Base-by-base conservation (phyloP, 2,329 filamentous ascomycete genomes). In the Cryphonectria nitschkei region DNA sequence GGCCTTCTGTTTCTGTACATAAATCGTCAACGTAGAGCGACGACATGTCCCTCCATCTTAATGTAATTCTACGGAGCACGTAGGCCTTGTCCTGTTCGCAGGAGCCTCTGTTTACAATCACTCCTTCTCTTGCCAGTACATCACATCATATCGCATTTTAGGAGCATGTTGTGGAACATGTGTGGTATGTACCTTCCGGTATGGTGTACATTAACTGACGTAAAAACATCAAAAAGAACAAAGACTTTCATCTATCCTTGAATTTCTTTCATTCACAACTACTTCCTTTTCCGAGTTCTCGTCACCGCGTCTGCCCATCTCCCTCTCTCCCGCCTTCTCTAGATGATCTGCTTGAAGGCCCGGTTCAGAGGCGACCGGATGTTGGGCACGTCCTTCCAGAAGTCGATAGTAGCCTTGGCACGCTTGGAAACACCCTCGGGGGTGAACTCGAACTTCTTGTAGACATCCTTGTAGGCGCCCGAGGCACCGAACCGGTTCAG, bases 371-470 rank as follows among this genome's bases (percentile, higher is more conserved):
- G 95, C 69, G 95, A 98, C 83, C 96, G 94, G 79, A 98, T 88
- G 85, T 95, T 95, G 81, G 93, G 86, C 43, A 91, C 89, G 76
- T 92, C 93, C 92, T 98, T 98, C 92, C 94, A 99, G 90, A 98
- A 99, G 81, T 98, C 90, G 79, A 98, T 86, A 75, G 96, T 99
- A 77, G 92, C 92, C 74, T 94, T 83, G 73, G 95, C 96, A 78
- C 96, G 94, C 92, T 98, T 98, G 85, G 93, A 87, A 81, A 99
- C 93, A 76, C 96, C 96, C 85, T 97, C 95, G 68, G 96, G 93
- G 65, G 95, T 99, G 88, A 99, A 98, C 84, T 98, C 96, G 85
- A 99, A 99, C 90, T 98, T 98, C 93, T 93, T 92, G 89, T 99
- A 99, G 73, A 99, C 94, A 79, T 98, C 92, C 91, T 95, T 95